Evolutionary conservation across 1,139 yeast genomes (phyloP), one percentile per base, ranked within the genome.

Genomic region (Candida sp.): DNA sequence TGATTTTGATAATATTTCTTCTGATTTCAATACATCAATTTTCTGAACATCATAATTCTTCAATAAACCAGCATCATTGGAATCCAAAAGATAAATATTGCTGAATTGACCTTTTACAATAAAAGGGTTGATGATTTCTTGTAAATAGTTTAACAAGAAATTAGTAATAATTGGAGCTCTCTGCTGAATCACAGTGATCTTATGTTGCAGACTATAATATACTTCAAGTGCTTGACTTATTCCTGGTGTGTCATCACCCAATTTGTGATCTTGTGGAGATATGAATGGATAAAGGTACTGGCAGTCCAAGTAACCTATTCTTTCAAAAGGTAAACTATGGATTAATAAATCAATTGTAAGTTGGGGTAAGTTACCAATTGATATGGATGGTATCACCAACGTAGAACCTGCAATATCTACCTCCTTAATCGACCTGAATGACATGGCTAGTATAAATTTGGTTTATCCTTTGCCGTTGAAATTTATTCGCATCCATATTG

Each of bases 341-440:
- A 90, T 68, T 35, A 93, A 65, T 34, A 91, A 69, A 61, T 91
- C 98, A 5, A 80, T 66, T 0, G 95, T 68, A 43, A 91, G 68
- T 61, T 93, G 99, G 0, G 98, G 96, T 3, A 90, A 86, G 57
- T 91, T 93, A 5, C 96, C 98, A 15, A 89, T 77, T 3, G 97
- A 82, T 0, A 93, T 87, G 0, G 91, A 66, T 0, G 98, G 98
- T 2, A 93, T 46, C 1, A 91, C 59, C 19, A 89, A 59, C 1
- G 64, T 61, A 7, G 68, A 22, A 4, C 39, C 42, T 4, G 29
- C 34, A 4, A 37, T 25, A 15, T 37, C 39, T 9, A 29, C 39
- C 6, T 21, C 22, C 15, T 37, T 22, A n/a, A 29, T 29, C 8
- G 34, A 15, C 19, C 21, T 15, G 25, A 27, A 29, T 2, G 33